A percentile compares a stretch with the other conserved stretches of the same genome.
phyloP scores from a whole-genome alignment of 164 flowering plant genomes.

The Euptelea pleiosperma region DNA sequence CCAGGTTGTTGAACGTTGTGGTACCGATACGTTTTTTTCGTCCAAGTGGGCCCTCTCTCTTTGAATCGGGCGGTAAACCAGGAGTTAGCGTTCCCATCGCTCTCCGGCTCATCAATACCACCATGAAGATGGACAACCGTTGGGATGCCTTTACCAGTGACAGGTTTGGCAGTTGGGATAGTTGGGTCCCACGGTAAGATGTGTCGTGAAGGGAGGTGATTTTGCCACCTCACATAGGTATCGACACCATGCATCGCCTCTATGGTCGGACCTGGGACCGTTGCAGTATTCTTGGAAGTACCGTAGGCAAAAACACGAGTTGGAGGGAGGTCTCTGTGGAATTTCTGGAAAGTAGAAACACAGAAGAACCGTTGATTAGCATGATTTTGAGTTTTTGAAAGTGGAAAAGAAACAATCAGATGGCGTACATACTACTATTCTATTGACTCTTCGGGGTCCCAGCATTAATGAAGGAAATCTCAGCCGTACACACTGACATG shows the following conservation, averaged over 20 bases:
- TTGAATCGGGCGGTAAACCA: constrained; percentile 52
- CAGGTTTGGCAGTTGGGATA: constrained; percentile 43
- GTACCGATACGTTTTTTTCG: constrained; percentile 36
- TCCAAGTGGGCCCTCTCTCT: constrained; percentile 45
- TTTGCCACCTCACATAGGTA: constrained; percentile 42
- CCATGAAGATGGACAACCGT: constrained; percentile 64
- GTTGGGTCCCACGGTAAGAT: constrained; percentile 62
- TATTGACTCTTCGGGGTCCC: too few relatives aligned
- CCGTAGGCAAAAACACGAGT: constrained; percentile 59
- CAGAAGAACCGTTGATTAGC: not conserved
- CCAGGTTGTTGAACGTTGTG: constrained; percentile 49
- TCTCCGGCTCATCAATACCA: constrained; percentile 41
- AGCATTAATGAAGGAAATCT: too few relatives aligned
- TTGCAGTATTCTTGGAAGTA: constrained; percentile 31
- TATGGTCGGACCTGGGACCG: constrained; percentile 62
- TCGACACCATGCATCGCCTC: constrained; percentile 42
- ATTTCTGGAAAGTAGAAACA: constrained; percentile 59
- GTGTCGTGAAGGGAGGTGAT: constrained; percentile 48
- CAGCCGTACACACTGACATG: too few relatives aligned
- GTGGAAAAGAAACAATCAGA: too few relatives aligned
- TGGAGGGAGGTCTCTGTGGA: constrained; percentile 54
- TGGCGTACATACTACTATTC: too few relatives aligned
- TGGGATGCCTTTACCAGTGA: constrained; percentile 34
- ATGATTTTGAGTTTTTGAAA: not conserved
- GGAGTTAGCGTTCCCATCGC: constrained; percentile 43